Evolutionary conservation across 2,329 filamentous ascomycete genomes (phyloP), one percentile per base, ranked within the genome.

Genomic region (Mariannaea elegans): DNA sequence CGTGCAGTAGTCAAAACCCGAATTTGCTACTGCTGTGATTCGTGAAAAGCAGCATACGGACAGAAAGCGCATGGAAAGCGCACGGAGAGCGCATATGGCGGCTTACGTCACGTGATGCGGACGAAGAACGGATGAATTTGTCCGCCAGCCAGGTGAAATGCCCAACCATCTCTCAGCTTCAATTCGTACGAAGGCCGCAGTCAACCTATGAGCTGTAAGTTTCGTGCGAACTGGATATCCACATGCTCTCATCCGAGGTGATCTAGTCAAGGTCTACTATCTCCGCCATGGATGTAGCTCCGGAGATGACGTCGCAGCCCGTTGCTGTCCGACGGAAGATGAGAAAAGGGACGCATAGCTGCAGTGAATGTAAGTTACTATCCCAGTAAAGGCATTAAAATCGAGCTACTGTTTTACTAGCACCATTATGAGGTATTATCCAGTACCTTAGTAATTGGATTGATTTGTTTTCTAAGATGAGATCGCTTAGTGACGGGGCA

Each of bases 281-380:
- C 29, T 42, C 46, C 31, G 47, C 47, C 27, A 52, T 39, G 39
- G 21, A 23, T 23, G 47, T 24, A 42, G n/a, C 9, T 16, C 16
- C 12, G 14, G 39, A 23, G 9, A 18, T 12, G 12, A 41, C 10
- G 38, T 19, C 18, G 10, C 38, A 41, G 16, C 9, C 19, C 18
- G 18, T 12, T 41, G 16, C 38, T 6, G 18, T 14, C 6, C 56
- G 55, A 9, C 67, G 56, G 42, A 19, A 23, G 8, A 69, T 71
- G 67, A 57, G 68, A 8, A 70, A 66, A 39, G 68, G 68, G 21
- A 71, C 68, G 3, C 61, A 50, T 18, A 71, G 68, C 52, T 71
- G 68, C 41, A 63, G 60, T n/a, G 65, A 71, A 63, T 71, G 68
- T 64, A 52, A 57, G 63, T 62, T 14, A 13, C 34, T 29, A 16